A percentile compares a stretch with the other conserved stretches of the same genome.
phyloP scores from a whole-genome alignment of 2,329 filamentous ascomycete species.

The Cercospora nicotianae region DNA sequence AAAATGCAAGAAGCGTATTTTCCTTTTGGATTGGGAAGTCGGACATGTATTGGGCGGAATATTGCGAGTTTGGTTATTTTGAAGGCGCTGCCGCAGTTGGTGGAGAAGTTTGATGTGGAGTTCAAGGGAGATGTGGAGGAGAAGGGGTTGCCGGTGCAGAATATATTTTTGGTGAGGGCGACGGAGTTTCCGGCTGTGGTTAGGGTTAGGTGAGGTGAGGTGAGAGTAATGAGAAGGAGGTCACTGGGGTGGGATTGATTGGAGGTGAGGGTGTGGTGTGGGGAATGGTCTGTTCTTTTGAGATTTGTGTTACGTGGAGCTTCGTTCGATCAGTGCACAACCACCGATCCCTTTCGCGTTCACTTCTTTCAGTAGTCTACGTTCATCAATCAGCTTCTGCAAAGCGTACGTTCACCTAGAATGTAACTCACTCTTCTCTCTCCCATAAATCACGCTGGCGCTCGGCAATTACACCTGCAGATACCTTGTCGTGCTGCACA shows the following conservation, averaged over 20 bases:
- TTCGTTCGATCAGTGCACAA: neutral
- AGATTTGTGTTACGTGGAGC: neutral
- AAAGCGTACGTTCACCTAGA: neutral
- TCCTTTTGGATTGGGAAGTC: constrained; percentile 15
- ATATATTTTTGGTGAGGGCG: constrained; percentile 12
- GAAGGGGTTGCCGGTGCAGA: constrained; percentile 11
- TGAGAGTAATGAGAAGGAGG: neutral
- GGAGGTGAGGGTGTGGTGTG: neutral
- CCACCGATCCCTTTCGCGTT: too few relatives aligned
- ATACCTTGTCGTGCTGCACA: neutral
- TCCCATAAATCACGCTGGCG: neutral
- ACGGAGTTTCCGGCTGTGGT: constrained; percentile 15
- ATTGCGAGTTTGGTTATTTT: constrained; percentile 17
- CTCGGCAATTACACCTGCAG: constrained; percentile 2
- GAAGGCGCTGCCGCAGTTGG: constrained; percentile 13
- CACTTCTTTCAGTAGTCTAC: too few relatives aligned
- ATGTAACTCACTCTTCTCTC: neutral
- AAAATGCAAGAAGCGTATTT: constrained; percentile 17
- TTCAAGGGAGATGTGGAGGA: neutral
- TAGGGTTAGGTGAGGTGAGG: neutral
- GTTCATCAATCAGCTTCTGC: neutral
- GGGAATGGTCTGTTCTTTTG: neutral
- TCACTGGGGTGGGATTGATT: neutral
- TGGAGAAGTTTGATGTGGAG: constrained; percentile 16
- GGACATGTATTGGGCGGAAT: constrained; percentile 20